Base-by-base conservation (phyloP, 108 stramenopile species). In the Craspedostauros australis region DNA sequence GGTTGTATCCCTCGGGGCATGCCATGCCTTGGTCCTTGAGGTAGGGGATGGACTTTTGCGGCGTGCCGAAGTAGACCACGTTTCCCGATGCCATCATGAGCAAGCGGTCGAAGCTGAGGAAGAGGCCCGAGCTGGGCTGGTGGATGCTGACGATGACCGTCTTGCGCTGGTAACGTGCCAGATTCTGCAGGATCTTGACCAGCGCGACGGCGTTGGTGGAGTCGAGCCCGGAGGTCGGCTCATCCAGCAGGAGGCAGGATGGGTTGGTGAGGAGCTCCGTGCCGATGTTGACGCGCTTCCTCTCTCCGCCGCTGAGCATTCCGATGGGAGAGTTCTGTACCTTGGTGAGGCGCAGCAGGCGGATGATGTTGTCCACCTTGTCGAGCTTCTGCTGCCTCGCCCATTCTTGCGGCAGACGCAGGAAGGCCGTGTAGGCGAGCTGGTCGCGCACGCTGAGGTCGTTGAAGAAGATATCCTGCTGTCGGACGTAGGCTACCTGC, bases 221-320 rank as follows among this genome's bases (percentile, higher is more conserved):
- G 39, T 93, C 91, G 2, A 89, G 50, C n/a, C 88, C 88, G 39
- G 64, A 69, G 1, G 91, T 89, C 0, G 91, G 87, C 50, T 93
- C 91, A 60, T 93, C 91, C 28, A 93, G 49, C 16, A 93, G 21
- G 3, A 89, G 33, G 18, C 82, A 59, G 7, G 46, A 38, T 12
- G 90, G 90, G 46, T 87, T 66, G 1, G 86, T 87, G 9, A 91
- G 50, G 12, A 84, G 50, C 29, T 85, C 85, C 25, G 72, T 79
- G 20, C 81, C 82, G 51, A 93, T 82, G 52, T 85, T 85, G 23
- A 84, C 75, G 15, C 91, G 75, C 59, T 89, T 88, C 71, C 64
- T 77, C 58, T 93, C 87, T 22, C 91, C 91, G 28, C 91, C 91
- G 26, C 60, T 68, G n/a, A 84, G 41, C 46, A 82, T 31, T 25